Evolutionary conservation across 805 yeast species (phyloP).

Genomic region (Yarrowia sp.): DNA sequence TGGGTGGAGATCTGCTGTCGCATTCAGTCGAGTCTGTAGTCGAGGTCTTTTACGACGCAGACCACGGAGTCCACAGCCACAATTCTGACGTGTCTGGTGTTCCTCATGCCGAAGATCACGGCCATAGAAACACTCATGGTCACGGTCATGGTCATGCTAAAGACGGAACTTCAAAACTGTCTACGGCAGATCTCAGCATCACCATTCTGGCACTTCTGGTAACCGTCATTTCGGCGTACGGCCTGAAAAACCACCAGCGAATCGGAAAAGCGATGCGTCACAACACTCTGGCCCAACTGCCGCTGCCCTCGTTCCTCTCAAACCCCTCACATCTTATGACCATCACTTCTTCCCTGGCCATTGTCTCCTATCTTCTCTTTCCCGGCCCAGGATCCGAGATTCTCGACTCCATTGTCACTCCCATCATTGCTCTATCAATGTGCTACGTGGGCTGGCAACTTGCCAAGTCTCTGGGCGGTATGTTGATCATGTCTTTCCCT

Average conservation of each 20-base stretch:
- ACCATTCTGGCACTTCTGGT: constrained; percentile 35
- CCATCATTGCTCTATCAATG: constrained; percentile 42
- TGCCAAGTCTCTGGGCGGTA: constrained; percentile 42
- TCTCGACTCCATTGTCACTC: constrained; percentile 40
- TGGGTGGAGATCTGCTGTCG: constrained; percentile 83
- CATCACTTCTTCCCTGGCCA: constrained; percentile 35
- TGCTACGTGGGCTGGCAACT: constrained; percentile 42
- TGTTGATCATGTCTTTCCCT: constrained; percentile 44
- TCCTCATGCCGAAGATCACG: constrained; percentile 35
- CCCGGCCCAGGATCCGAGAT: constrained; percentile 31
- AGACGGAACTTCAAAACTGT: constrained; percentile 11
- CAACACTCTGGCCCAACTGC: constrained; percentile 25
- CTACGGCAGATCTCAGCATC: constrained; percentile 28
- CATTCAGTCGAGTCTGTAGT: constrained; percentile 80
- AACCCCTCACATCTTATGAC: constrained; percentile 38
- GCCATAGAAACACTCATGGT: constrained; percentile 23
- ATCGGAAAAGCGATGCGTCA: constrained; percentile 32
- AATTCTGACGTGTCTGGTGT: constrained; percentile 19
- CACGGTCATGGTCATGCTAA: constrained; percentile 26
- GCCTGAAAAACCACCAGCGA: constrained; percentile 38
- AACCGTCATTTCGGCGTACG: constrained; percentile 39
- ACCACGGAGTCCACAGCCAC: constrained; percentile 36
- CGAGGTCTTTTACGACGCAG: constrained; percentile 37
- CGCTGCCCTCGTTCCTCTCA: constrained; percentile 30
- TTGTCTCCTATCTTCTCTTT: constrained; percentile 36